Evolutionary conservation across 2,329 filamentous ascomycete genomes (phyloP).

Genomic region (Beauveria bassiana): DNA sequence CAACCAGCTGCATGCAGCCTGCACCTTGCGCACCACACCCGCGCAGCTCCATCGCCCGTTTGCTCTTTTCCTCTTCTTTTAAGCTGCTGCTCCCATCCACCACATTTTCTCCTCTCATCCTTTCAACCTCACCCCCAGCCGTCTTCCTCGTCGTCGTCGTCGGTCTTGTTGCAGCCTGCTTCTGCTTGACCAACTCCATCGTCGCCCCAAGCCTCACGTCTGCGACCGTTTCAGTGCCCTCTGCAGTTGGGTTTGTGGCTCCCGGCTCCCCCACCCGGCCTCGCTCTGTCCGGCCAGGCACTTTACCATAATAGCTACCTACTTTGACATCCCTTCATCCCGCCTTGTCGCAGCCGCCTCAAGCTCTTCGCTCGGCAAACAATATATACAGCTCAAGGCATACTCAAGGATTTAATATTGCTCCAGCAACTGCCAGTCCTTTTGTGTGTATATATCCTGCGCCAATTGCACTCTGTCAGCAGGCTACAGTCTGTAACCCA

Average conservation of each 20-base stretch:
- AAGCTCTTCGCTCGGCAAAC: background rate
- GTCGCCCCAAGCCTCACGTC: background rate
- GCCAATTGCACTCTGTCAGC: background rate
- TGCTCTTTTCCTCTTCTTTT: background rate
- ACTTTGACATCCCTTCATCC: background rate
- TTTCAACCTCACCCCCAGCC: conserved; percentile 1
- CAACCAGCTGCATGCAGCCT: too few species aligned
- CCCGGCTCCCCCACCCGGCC: conserved; percentile 1
- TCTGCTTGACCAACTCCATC: background rate
- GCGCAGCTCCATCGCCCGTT: conserved; percentile 5
- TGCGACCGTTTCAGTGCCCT: background rate
- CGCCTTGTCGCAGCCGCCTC: background rate
- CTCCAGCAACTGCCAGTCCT: background rate
- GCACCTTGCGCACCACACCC: background rate
- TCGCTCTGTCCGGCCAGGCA: conserved; percentile 1
- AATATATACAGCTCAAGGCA: background rate
- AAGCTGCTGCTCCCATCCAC: background rate
- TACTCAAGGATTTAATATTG: background rate
- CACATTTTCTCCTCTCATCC: background rate
- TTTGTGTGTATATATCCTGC: background rate
- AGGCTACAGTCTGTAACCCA: background rate
- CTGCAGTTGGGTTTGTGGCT: background rate
- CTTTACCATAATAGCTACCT: background rate
- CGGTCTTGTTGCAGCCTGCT: background rate
- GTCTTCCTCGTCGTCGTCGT: background rate